Percentiles rank a stretch among this genome's conserved stretches.
phyloP scores from a whole-genome alignment of 176 grass and related monocot species.

The Aegilops umbellulata region DNA sequence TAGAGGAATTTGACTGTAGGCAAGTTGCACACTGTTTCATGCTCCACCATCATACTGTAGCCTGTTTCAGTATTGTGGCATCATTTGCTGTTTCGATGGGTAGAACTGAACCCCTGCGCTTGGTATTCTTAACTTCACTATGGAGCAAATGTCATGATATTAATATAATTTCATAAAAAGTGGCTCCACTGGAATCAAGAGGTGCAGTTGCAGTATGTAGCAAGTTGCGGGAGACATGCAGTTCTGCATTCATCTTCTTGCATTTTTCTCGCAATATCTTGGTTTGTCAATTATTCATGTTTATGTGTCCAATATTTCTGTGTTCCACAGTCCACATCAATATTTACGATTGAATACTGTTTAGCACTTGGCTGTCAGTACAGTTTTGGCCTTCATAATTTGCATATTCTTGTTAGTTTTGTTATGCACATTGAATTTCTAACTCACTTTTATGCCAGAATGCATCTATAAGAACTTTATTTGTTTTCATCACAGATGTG shows the following conservation, averaged over 20 bases:
- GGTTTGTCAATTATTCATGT: not conserved
- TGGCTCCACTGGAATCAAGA: not conserved
- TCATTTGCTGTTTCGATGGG: not conserved
- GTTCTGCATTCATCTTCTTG: not conserved
- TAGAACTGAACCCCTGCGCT: not conserved
- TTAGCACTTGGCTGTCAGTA: not conserved
- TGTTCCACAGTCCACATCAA: not conserved
- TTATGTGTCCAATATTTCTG: not conserved
- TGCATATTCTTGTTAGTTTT: not conserved
- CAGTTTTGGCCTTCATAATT: not conserved
- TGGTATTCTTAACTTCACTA: not conserved
- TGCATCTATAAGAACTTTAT: not conserved
- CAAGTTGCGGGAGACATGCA: not conserved
- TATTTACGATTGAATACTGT: not conserved
- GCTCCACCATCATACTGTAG: not conserved
- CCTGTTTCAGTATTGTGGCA: not conserved
- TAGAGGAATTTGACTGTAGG: conserved; percentile 1
- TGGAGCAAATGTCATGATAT: not conserved
- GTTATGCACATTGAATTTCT: not conserved
- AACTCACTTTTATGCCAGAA: not conserved
- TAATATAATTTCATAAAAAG: not conserved
- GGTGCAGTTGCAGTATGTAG: not conserved
- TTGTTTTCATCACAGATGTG: conserved; percentile 50
- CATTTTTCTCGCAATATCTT: not conserved
- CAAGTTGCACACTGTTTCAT: not conserved